These are phyloP conservation scores for Lactarius sanguifluus DNA, from an alignment of 768 basidiomycete genomes.

Conservation along the genomic window DNA sequence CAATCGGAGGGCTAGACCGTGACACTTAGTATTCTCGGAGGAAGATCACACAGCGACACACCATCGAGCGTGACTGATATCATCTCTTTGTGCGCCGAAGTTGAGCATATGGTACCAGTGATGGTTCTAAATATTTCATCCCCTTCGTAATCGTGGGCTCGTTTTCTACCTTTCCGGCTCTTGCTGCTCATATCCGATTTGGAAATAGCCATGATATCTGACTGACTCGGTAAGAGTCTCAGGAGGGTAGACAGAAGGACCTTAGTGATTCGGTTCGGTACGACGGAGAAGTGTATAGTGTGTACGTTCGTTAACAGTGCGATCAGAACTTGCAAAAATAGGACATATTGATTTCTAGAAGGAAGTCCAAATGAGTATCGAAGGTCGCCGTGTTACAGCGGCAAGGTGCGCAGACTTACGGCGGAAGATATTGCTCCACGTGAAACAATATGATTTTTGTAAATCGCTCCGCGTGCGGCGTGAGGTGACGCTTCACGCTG, in stretches of 20 bases:
- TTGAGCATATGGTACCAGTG: constrained; percentile 49
- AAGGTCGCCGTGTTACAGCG: background rate
- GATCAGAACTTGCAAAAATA: constrained; percentile 21
- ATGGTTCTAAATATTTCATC: constrained; percentile 65
- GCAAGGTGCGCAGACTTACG: constrained; percentile 42
- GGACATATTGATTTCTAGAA: constrained; percentile 23
- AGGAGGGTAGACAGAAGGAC: constrained; percentile 25
- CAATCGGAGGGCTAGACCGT: constrained; percentile 42
- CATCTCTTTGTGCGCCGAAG: constrained; percentile 49
- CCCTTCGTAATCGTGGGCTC: constrained; percentile 68
- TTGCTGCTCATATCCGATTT: constrained; percentile 33
- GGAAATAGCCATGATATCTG: constrained; percentile 36
- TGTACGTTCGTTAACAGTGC: constrained; percentile 21
- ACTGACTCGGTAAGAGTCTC: constrained; percentile 28
- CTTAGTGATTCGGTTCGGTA: constrained; percentile 27
- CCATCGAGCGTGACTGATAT: constrained; percentile 59
- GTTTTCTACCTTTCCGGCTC: constrained; percentile 63
- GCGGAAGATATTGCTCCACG: constrained; percentile 53
- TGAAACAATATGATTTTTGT: constrained; percentile 54
- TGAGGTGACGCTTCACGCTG: constrained; percentile 56
- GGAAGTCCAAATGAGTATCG: constrained; percentile 16
- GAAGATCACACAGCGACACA: constrained; percentile 37
- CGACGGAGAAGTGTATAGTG: constrained; percentile 16
- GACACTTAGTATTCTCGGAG: background rate
- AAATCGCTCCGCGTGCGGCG: constrained; percentile 56